Base-by-base conservation (phyloP, 2,329 filamentous ascomycete genomes). In the Fusarium sp. region DNA sequence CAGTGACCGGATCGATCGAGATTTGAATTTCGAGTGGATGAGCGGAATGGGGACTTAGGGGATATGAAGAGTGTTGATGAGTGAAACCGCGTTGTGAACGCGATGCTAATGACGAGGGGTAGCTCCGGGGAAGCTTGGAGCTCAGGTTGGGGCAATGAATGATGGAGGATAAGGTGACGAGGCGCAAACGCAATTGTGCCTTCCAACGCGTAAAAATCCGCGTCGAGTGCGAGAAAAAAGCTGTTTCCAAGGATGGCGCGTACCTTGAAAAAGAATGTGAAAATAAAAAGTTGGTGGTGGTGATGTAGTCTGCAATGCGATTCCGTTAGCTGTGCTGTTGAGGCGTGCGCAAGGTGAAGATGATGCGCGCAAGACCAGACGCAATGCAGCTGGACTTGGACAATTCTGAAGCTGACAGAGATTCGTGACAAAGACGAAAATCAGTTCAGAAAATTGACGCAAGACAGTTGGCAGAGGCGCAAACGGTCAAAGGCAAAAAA, bases 401-500 rank as follows among this genome's bases (percentile, higher is more conserved):
- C 55, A 64, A 58, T 59, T 62, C 45, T 38, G 10, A 68, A 58
- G 65, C 59, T 64, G 40, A 58, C 55, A 25, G 39, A 53, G 46
- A 40, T 53, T 57, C 44, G 35, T 39, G 48, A 51, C 36, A 46
- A 58, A 58, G 60, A 61, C 63, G 54, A 63, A 72, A 64, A 67
- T 50, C 28, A 42, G 50, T 56, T 62, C 61, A 53, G 52, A 53
- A 48, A 32, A 45, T 44, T 54, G 56, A 58, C 31, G 58, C 43
- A 58, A 64, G 46, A 28, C 38, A 50, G 35, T 53, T 61, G 24
- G 42, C 52, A 48, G 31, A 29, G 19, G 48, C 36, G 52, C 28
- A 26, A 53, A 61, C 48, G 35, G 58, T 40, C 61, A 67, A 69
- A 68, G 60, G 62, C 78, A 79, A 81, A 69, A 68, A 68, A 64